Evolutionary conservation across 2,329 filamentous ascomycete genomes (phyloP).

Genomic region (Pseudogymnoascus pannorum): DNA sequence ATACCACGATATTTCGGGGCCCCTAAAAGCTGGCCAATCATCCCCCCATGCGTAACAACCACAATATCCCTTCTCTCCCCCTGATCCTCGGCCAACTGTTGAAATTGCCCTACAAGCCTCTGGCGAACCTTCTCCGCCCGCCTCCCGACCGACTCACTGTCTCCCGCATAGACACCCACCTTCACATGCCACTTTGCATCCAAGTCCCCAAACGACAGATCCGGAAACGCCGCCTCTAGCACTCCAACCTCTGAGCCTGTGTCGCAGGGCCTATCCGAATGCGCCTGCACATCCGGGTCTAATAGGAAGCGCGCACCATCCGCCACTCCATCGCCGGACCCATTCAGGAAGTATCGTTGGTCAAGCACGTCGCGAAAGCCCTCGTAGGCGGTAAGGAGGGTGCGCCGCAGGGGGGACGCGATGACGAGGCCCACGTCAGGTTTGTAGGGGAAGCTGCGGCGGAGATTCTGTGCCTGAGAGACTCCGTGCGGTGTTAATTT

Average conservation of each 20-base stretch:
- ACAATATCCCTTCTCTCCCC: background rate
- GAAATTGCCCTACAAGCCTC: background rate
- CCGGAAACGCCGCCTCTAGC: background rate
- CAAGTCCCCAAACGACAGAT: background rate
- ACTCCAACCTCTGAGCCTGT: background rate
- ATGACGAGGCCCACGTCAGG: constrained; percentile 59
- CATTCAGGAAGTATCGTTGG: background rate
- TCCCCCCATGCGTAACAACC: background rate
- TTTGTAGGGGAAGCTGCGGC: constrained; percentile 56
- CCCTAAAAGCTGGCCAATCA: background rate
- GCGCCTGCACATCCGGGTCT: background rate
- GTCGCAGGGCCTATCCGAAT: background rate
- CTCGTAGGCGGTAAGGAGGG: constrained; percentile 66
- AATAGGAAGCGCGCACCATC: background rate
- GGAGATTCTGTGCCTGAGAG: constrained; percentile 61
- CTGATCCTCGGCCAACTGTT: background rate
- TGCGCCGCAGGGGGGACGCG: constrained; percentile 71
- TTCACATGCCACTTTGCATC: background rate
- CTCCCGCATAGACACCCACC: background rate
- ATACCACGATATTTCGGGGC: background rate
- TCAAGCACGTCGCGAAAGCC: constrained; percentile 41
- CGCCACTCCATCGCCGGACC: background rate
- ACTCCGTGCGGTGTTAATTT: constrained; percentile 67
- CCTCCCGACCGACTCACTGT: background rate
- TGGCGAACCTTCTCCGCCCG: background rate